Evolutionary conservation across 768 basidiomycete genomes (phyloP), one percentile per base, ranked within the genome.

Genomic region (Mycena polygramma): DNA sequence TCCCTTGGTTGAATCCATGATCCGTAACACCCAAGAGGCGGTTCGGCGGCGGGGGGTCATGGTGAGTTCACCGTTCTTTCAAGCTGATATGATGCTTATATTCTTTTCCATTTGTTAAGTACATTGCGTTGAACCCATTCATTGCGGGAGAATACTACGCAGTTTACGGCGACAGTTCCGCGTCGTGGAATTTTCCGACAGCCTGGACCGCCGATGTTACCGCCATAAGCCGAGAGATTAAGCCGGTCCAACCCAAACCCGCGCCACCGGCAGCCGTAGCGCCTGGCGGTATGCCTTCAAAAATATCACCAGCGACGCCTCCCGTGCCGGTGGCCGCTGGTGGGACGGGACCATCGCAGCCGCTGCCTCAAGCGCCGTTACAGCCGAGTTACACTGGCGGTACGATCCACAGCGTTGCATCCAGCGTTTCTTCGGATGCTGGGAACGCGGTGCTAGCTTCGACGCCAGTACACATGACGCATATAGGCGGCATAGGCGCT

Each of bases 111-210:
- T n/a, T 54, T 17, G 53, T 14, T 8, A 24, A 70, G 69, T 70
- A 70, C 51, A 6, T 70, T 30, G 55, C 69, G 14, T 52, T 70
- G 24, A 70, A 70, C n/a, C 69, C 69, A 4, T 54, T 53, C 58
- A 20, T 64, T 17, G 49, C 63, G 10, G 69, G 69, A 22, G 63
- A 70, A 45, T 70, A 53, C 51, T 70, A 70, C 35, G 63, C 53
- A 8, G 69, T 70, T 26, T 70, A 57, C 43, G 69, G 63, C 37
- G 69, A 70, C 53, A 63, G 39, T 4, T 61, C 63, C 10, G 51
- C 63, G 30, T 41, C 57, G 20, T 70, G 69, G 69, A 65, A 54
- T 17, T 37, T 70, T 6, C 69, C 69, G 4, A 49, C 49, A 4
- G 63, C 48, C 2, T 70, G 69, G 69, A 60, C 36, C 37, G 2